phyloP scores from a whole-genome alignment of 2,329 filamentous ascomycete species.

The Xylariaceae sp. region DNA sequence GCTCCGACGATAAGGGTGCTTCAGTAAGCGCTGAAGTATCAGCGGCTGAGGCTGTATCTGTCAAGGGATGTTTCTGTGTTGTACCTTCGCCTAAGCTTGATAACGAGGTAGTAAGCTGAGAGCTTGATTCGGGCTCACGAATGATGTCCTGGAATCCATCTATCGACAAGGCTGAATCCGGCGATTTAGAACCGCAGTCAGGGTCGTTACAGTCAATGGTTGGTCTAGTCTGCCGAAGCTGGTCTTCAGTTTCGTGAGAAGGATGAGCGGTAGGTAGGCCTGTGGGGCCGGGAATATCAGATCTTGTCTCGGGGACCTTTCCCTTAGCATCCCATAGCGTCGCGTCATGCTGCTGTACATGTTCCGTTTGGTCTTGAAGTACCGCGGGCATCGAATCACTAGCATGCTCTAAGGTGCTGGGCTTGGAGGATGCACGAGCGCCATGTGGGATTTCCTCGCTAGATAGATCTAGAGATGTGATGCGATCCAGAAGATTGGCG shows the following conservation, averaged over 20 bases:
- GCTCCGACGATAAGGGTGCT: too few species aligned
- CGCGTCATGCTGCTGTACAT: neutral
- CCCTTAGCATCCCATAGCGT: constrained; percentile 8
- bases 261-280: neutral
- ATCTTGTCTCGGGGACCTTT: constrained; percentile 7
- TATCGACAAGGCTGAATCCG: too few species aligned
- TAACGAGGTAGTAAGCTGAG: too few species aligned
- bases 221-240: neutral
- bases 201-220: too few species aligned
- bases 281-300: neutral
- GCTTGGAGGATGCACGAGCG: constrained; percentile 9
- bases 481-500: constrained; percentile 15
- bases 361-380: neutral
- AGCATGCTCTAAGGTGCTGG: neutral
- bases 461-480: constrained; percentile 10
- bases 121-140: too few species aligned
- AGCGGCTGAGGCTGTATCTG: too few species aligned
- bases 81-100: too few species aligned
- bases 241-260: neutral
- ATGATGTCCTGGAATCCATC: too few species aligned
- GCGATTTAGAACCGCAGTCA: too few species aligned
- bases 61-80: too few species aligned
- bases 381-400: neutral
- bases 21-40: too few species aligned
- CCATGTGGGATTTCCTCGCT: constrained; percentile 1